A percentile compares a stretch with the other conserved stretches of the same genome.
These are phyloP conservation scores for Arabis alpina DNA, from an alignment of 345 rosid genomes.

Conservation along the genomic window DNA sequence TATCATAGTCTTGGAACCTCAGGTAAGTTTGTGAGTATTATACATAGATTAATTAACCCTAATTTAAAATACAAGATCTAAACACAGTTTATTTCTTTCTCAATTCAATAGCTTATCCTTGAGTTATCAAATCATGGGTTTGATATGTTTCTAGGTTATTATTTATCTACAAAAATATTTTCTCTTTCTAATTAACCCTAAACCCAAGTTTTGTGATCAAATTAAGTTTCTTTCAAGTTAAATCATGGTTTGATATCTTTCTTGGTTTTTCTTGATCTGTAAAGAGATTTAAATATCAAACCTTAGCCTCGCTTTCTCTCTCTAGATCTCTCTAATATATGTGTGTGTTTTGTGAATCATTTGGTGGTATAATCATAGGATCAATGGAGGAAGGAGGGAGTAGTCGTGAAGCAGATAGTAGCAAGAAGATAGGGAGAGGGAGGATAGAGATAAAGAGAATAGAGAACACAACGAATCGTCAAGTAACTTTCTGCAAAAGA, in stretches of 20 bases:
- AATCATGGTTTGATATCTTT: neutral
- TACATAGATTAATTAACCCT: slow-evolving; percentile 19
- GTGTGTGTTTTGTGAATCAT: slow-evolving; percentile 6
- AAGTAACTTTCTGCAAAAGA: slow-evolving; percentile 88
- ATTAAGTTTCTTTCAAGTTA: neutral
- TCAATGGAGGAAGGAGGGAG: slow-evolving; percentile 45
- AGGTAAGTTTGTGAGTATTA: slow-evolving; percentile 24
- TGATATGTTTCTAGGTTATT: slow-evolving; percentile 29
- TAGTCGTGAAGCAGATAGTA: slow-evolving; percentile 51
- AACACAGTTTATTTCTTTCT: slow-evolving; percentile 5
- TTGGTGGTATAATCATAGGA: neutral
- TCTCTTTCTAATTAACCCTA: slow-evolving; percentile 9
- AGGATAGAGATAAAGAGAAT: slow-evolving; percentile 81
- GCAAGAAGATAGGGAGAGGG: slow-evolving; percentile 71
- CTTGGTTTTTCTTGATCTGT: slow-evolving; percentile 19
- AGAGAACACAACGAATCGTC: slow-evolving; percentile 82
- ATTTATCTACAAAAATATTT: neutral
- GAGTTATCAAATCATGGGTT: slow-evolving; percentile 10
- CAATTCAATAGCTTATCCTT: slow-evolving; percentile 9
- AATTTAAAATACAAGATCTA: neutral
- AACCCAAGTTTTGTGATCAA: neutral
- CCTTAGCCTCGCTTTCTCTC: slow-evolving; percentile 1
- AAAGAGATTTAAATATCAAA: slow-evolving; percentile 20
- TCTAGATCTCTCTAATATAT: neutral
- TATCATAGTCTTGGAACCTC: slow-evolving; percentile 21